Base-by-base conservation (phyloP, 2,329 filamentous ascomycete species). In the Neofusicoccum sp. region DNA sequence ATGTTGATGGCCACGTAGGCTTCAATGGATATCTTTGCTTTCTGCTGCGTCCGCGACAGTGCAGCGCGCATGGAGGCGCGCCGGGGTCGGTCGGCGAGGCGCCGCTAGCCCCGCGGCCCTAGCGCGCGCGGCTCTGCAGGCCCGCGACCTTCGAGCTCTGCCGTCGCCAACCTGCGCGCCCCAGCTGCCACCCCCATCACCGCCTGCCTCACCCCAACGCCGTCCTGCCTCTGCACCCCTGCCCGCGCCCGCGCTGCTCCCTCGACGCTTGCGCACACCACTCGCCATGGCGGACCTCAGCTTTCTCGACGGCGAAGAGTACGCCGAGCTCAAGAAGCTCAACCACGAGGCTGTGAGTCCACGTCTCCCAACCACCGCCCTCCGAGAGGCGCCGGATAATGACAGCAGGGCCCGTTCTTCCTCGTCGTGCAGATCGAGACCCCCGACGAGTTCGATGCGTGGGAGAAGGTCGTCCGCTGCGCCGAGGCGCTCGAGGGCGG, bases 381-480 rank as follows among this genome's bases (percentile, higher is more conserved):
- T 28, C n/a, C 40, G 44, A 20, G 20, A 41, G 31, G 36, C 33
- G 4, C 7, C 26, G 9, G 43, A 26, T 3, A 65, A 38, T 4
- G 14, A 11, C 9, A 56, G 51, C 51, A 43, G 34, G 43, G 9
- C 4, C 5, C n/a, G 6, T 6, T 24, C 11, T 36, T 6, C 4
- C 16, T 3, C 28, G 8, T 16, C n/a, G 14, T 41, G 36, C 67
- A 88, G 85, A 67, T 79, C 57, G 82, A 83, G 62, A 90, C 96
- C 66, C 84, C 91, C 11, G 95, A 99, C 75, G 93, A 91, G 71
- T 98, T 96, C 70, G 93, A 97, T 69, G 84, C 85, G 63, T 99
- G 95, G 95, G 93, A 98, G 77, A 93, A 91, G 75, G 85, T 98
- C 61, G 87, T 97, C 66, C 87, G 87, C 68, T 87, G 88, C 53